phyloP scores from a whole-genome alignment of 495 filamentous ascomycete species.

The Penicillium silybi region DNA sequence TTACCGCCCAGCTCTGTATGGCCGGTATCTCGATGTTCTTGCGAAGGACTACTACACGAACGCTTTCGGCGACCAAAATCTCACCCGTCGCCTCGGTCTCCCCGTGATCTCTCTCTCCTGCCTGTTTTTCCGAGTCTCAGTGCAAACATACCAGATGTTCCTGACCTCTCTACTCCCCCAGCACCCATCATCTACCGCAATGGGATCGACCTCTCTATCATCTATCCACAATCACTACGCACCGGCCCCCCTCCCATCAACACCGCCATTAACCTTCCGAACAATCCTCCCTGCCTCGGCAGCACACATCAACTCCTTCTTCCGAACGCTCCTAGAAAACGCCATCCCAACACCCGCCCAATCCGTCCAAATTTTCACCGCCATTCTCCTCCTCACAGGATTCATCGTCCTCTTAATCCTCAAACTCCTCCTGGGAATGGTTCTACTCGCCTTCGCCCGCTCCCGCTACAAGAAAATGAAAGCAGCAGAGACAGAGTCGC shows the following conservation, averaged over 20 bases:
- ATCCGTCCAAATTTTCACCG: conserved; percentile 52
- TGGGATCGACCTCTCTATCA: conserved; percentile 59
- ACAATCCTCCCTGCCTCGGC: conserved; percentile 34
- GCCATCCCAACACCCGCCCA: conserved; percentile 44
- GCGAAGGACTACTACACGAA: conserved; percentile 98
- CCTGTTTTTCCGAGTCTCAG: conserved; percentile 88
- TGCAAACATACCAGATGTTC: conserved; percentile 99
- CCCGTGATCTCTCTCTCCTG: conserved; percentile 90
- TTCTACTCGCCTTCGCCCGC: conserved; percentile 68
- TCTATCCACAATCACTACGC: conserved; percentile 54
- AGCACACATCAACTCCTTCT: conserved; percentile 32
- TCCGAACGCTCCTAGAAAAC: conserved; percentile 40
- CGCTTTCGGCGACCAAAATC: conserved; percentile 83
- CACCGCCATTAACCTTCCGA: conserved; percentile 34
- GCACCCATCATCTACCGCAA: conserved; percentile 66
- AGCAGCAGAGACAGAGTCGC: conserved; percentile 52
- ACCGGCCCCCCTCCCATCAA: conserved; percentile 26
- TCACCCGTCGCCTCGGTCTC: conserved; percentile 85
- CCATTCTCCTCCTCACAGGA: conserved; percentile 70
- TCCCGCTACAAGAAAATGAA: conserved; percentile 80
- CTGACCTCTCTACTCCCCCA: conserved; percentile 77
- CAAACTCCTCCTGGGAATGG: conserved; percentile 83
- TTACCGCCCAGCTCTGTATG: conserved; percentile 82
- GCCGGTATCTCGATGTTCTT: conserved; percentile 83
- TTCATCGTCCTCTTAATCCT: conserved; percentile 74